Base-by-base conservation (phyloP, 2,329 filamentous ascomycete species). In the Metarhizium brunneum region DNA sequence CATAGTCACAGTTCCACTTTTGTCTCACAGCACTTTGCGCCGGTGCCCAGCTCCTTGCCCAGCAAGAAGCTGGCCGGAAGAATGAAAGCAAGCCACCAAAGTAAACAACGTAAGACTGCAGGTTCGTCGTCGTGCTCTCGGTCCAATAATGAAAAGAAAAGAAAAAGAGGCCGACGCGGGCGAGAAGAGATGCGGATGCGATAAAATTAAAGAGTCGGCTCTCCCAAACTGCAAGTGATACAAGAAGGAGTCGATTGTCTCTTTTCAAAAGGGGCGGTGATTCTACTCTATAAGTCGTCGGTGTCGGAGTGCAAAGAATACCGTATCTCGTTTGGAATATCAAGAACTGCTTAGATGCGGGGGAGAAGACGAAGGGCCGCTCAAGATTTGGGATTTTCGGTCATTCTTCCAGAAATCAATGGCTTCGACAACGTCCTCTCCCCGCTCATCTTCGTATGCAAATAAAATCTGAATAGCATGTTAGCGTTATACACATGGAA, bases 361-460 rank as follows among this genome's bases (percentile, higher is more conserved):
- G 7, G 53, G 6, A n/a, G 57, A 51, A 29, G 57, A 50, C n/a
- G 57, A 50, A 18, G 59, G 25, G 11, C 60, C 47, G 48, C 65
- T 60, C 50, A 68, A 62, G 55, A 69, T 54, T 47, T 77, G 76
- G 3, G 78, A 81, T 59, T 74, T 76, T 57, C 79, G 72, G 65
- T 76, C 81, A 63, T 76, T 85, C 75, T 85, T 90, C 92, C 92
- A 99, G 76, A 99, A 99, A 74, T 99, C 94, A 68, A 99, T 83
- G 59, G 90, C 91, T 64, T 94, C 91, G 60, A 99, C 88, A 53
- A 96, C 86, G 68, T 99, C 94, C 68, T 95, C 90, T 63, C 94
- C 92, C 61, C 84, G 78, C 70, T 99, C 94, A 66, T 97, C 92
- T 76, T 99, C 94, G 69, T 96, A 96, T 51, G 94, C 92, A 73